Base-by-base conservation (phyloP, 2,329 filamentous ascomycete species). In the Aspergillus calidoustus region DNA sequence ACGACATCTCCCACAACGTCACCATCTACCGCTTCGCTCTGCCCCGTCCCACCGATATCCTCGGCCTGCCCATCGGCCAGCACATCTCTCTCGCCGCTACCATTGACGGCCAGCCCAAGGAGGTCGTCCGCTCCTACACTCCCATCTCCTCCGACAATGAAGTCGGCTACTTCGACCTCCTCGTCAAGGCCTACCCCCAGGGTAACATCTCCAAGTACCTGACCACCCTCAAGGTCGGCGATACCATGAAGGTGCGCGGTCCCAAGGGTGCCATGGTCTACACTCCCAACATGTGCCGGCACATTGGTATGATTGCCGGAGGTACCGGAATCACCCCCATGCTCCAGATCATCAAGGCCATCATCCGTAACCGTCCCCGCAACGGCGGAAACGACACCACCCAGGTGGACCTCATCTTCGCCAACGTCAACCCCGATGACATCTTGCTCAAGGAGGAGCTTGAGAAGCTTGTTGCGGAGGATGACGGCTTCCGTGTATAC, bases 211-310 rank as follows among this genome's bases (percentile, higher is more conserved):
- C 91, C 78, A 93, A 92, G 82, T 86, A 96, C 81, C 89, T 99
- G 82, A 91, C 92, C 51, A 88, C 87, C 13, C 86, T 99, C 65
- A 86, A 86, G 66, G 85, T 97, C 63, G 93, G 94, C 64, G 88
- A 96, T 79, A 89, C 86, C 64, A 95, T 99, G 85, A 92, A 92
- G 77, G 90, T 98, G 72, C 89, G 87, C 72, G 95, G 95, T 9
- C 95, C 95, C 79, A 98, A 98, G 86, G 95, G 95, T 71, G 94
- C 94, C 71, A 97, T 99, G 85, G 91, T 96, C 66, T 99, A 99
- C 83, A 92, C 90, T 19, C 93, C 94, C 71, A 97, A 97, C 84
- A 94, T 99, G 91, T 92, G 94, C 71, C 89, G 91, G 67, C 91
- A 91, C 80, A 96, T 99, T 70, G 95, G 93, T 75, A 99, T 99